Percentiles rank a stretch among this genome's conserved stretches.
Evolutionary conservation across 129 eudicot genomes (phyloP).

Genomic region (Rutidosis leptorrhynchoides): DNA sequence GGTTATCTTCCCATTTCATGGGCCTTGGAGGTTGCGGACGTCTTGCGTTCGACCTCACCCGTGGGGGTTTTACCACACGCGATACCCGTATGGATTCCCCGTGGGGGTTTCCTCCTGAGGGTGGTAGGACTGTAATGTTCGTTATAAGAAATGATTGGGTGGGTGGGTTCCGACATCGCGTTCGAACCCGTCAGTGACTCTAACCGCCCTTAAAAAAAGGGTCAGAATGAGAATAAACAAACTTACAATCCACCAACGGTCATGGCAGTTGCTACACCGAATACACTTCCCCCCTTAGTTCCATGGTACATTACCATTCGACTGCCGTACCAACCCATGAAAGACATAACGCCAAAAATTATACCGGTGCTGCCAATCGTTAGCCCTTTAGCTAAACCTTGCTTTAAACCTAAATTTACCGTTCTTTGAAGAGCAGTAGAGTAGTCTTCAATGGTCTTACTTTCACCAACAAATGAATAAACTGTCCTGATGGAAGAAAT

Average conservation of each 20-base stretch:
- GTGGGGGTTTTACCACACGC: too few relatives aligned
- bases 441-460: constrained; percentile 34
- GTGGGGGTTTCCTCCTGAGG: too few relatives aligned
- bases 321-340: constrained; percentile 44
- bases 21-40: too few relatives aligned
- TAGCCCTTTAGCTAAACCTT: constrained; percentile 54
- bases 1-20: too few relatives aligned
- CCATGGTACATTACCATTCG: constrained; percentile 51
- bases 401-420: constrained; percentile 39
- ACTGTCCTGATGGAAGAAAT: constrained; percentile 48
- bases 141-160: too few relatives aligned
- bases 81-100: too few relatives aligned
- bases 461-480: constrained; percentile 57
- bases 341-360: constrained; percentile 39
- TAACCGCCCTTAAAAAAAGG: background rate
- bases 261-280: constrained; percentile 41
- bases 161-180: too few relatives aligned
- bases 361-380: constrained; percentile 46
- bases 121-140: too few relatives aligned
- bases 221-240: background rate
- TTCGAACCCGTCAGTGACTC: too few relatives aligned
- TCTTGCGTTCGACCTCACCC: too few relatives aligned
- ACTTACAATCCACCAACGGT: constrained; percentile 53
- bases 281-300: constrained; percentile 54
- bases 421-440: constrained; percentile 54